phyloP scores from a whole-genome alignment of 306 rosid species.

The Dryas drummondii region DNA sequence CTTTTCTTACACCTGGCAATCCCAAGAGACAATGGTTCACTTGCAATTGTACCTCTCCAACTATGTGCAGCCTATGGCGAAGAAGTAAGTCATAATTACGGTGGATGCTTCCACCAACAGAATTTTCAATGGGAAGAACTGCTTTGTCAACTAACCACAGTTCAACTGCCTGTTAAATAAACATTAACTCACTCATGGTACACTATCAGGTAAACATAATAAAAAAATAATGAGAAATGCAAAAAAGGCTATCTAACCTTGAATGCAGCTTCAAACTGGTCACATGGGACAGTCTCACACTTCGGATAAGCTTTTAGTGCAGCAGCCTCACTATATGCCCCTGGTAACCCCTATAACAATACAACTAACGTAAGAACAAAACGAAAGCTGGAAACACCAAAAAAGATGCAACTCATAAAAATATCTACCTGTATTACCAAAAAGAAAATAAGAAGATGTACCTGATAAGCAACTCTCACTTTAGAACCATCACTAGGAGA shows the following conservation, averaged over 20 bases:
- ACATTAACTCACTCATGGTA: constrained; percentile 16
- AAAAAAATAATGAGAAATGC: neutral
- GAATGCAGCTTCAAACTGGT: constrained; percentile 78
- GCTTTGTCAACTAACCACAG: constrained; percentile 89
- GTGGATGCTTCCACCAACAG: constrained; percentile 86
- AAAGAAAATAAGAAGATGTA: constrained; percentile 26
- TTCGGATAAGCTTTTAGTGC: constrained; percentile 82
- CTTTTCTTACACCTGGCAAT: constrained; percentile 66
- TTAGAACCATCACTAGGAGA: constrained; percentile 55
- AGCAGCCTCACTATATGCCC: constrained; percentile 87
- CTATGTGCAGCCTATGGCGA: constrained; percentile 84
- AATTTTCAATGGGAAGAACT: constrained; percentile 89
- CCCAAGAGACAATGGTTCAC: constrained; percentile 87
- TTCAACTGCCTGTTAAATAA: constrained; percentile 78
- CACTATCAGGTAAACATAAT: constrained; percentile 17
- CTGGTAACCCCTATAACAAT: constrained; percentile 68
- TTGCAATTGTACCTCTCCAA: constrained; percentile 75
- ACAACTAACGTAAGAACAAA: constrained; percentile 25
- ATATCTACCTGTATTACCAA: too few relatives aligned
- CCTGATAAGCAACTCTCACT: constrained; percentile 90
- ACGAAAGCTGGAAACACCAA: constrained; percentile 17
- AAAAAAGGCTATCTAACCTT: constrained; percentile 48
- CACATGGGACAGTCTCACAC: constrained; percentile 88
- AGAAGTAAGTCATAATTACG: constrained; percentile 92
- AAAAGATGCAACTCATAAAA: constrained; percentile 9